Conservation (phyloP, 768 basidiomycete species). For the Suillus cothurnatus region DNA sequence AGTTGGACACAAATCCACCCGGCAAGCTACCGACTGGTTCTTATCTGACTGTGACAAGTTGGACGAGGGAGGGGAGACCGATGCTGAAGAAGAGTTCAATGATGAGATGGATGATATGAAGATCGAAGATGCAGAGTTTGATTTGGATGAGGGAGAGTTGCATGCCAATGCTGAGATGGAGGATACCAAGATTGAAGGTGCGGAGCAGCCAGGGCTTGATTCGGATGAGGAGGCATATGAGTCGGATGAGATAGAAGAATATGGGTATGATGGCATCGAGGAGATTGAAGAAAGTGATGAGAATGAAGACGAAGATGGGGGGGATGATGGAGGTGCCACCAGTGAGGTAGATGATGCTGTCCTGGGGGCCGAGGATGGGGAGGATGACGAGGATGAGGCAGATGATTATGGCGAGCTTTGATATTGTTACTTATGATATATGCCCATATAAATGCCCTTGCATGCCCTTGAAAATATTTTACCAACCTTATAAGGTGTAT, state of each 20-base stretch:
- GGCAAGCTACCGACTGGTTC: slow-evolving; percentile 3
- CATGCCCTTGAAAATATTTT: too few relatives aligned
- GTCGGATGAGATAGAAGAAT: background rate
- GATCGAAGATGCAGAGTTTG: background rate
- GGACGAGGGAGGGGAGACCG: background rate
- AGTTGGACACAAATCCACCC: slow-evolving; percentile 28
- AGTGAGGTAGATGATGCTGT: too few relatives aligned
- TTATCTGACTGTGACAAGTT: background rate
- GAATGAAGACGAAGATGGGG: too few relatives aligned
- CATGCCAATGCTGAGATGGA: background rate
- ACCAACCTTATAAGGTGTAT: too few relatives aligned
- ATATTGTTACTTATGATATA: too few relatives aligned
- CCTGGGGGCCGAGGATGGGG: too few relatives aligned
- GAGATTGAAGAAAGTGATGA: background rate
- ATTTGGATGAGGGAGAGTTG: background rate
- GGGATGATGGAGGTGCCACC: too few relatives aligned
- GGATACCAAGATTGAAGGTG: background rate
- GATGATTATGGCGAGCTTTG: too few relatives aligned
- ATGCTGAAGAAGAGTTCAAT: background rate
- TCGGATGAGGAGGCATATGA: background rate
- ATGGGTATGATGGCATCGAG: slow-evolving; percentile 5
- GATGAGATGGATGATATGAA: background rate
- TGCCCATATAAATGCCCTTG: too few relatives aligned
- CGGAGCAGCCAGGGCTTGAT: background rate
- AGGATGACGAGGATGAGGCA: too few relatives aligned